Conservation (phyloP, 805 yeast species). For the Cyberlindnera nakhonratchasimensis region DNA sequence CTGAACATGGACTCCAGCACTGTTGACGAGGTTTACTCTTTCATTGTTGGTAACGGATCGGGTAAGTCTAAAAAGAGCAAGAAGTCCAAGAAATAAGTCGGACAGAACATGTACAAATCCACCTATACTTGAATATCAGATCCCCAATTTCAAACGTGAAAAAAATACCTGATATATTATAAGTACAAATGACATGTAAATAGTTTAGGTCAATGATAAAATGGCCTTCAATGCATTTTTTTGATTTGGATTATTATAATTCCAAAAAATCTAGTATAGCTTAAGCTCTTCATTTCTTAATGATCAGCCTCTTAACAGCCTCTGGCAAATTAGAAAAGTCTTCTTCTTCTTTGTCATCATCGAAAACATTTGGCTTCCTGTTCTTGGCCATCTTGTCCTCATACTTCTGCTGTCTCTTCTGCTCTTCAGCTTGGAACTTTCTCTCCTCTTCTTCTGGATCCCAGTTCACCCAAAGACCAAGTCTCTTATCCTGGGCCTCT, state of each 20-base stretch:
- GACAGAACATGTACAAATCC: too few relatives aligned
- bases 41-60: conserved; percentile 16
- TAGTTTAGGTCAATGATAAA: not conserved
- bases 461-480: conserved; percentile 68
- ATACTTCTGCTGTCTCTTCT: conserved; percentile 26
- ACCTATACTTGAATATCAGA: too few relatives aligned
- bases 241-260: not conserved
- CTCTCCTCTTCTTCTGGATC: conserved; percentile 41
- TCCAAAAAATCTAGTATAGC: not conserved
- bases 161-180: too few relatives aligned
- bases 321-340: conserved; percentile 28
- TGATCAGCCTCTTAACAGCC: conserved; percentile 27
- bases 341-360: conserved; percentile 27
- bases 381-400: conserved; percentile 23
- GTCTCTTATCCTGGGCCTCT: conserved; percentile 47
- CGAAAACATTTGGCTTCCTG: conserved; percentile 25
- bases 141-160: too few relatives aligned
- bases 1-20: conserved; percentile 19
- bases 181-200: conserved; percentile 3
- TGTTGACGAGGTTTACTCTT: conserved; percentile 11
- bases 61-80: conserved; percentile 13
- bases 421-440: conserved; percentile 24
- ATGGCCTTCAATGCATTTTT: not conserved
- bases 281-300: too few relatives aligned
- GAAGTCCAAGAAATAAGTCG: conserved; percentile 19